Percentiles rank a stretch among this genome's conserved stretches.
Evolutionary conservation across 2,329 filamentous ascomycete species (phyloP).

Genomic region (Aureobasidium sp.): DNA sequence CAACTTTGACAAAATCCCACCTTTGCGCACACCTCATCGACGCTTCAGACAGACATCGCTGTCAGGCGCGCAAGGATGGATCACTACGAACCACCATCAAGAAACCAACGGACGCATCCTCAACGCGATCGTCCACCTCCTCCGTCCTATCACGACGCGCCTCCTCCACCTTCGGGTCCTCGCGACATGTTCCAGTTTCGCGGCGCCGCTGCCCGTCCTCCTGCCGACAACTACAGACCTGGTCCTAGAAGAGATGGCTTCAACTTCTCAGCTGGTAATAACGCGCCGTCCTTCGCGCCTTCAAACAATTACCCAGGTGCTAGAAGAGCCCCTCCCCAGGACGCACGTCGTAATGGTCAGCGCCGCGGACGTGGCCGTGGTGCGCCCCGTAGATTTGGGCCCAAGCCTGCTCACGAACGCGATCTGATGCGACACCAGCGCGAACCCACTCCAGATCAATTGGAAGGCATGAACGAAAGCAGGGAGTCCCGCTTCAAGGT

Average conservation of each 20-base stretch:
- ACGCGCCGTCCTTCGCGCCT: conserved; percentile 8
- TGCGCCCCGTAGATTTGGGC: conserved; percentile 14
- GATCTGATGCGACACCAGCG: conserved; percentile 33
- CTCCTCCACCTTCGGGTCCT: conserved; percentile 2
- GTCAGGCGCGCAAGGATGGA: not conserved
- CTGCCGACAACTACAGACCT: conserved; percentile 9
- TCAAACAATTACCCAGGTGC: conserved; percentile 5
- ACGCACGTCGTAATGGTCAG: not conserved
- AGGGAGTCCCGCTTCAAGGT: conserved; percentile 30
- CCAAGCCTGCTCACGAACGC: conserved; percentile 33
- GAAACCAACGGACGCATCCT: not conserved
- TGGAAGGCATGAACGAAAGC: conserved; percentile 34
- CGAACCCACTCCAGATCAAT: conserved; percentile 35
- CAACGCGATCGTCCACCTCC: conserved; percentile 9
- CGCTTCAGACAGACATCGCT: not conserved
- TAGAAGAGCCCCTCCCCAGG: not conserved
- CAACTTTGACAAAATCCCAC: not conserved
- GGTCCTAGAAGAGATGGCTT: conserved; percentile 4
- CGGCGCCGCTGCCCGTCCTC: not conserved
- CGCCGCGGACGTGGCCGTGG: not conserved
- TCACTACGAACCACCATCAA: conserved; percentile 8
- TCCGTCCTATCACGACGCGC: conserved; percentile 2
- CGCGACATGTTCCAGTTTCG: conserved; percentile 14
- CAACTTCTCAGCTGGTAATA: conserved; percentile 10
- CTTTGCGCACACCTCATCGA: not conserved